A percentile compares a stretch with the other conserved stretches of the same genome.
Evolutionary conservation across 2,329 filamentous ascomycete genomes (phyloP).

Genomic region (Colletotrichum sp.): DNA sequence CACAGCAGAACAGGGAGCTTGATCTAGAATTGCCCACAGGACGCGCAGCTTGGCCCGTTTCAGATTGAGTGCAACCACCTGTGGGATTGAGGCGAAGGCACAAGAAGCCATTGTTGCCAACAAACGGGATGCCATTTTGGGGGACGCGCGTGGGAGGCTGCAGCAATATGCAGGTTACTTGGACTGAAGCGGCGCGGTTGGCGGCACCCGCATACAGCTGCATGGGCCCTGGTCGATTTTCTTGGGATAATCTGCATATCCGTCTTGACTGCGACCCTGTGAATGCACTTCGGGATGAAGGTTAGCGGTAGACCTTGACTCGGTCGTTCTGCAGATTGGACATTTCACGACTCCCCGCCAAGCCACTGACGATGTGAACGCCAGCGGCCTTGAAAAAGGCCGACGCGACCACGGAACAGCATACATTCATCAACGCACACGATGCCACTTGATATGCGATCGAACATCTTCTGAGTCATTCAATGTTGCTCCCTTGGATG

Average conservation of each 20-base stretch:
- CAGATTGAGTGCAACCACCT: background rate
- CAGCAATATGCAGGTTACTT: conserved; percentile 8
- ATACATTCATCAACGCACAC: background rate
- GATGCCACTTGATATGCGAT: background rate
- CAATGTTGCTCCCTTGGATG: background rate
- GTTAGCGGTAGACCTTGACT: background rate
- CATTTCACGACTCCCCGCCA: background rate
- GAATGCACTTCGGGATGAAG: background rate
- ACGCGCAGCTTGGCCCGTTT: conserved; percentile 10
- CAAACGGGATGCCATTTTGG: conserved; percentile 5
- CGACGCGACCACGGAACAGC: background rate
- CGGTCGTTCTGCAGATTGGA: background rate
- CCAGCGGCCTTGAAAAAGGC: background rate
- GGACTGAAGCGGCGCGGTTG: background rate
- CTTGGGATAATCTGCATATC: background rate
- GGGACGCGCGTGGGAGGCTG: conserved; percentile 3
- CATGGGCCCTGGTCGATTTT: background rate
- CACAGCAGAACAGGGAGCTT: background rate
- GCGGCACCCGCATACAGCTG: background rate
- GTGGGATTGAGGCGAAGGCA: background rate
- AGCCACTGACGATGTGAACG: background rate
- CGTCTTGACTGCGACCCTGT: background rate
- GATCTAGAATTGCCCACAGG: background rate
- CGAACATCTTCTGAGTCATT: background rate
- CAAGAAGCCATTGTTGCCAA: background rate